Base-by-base conservation (phyloP, 1,139 yeast species). In the Suhomyces maxii region DNA sequence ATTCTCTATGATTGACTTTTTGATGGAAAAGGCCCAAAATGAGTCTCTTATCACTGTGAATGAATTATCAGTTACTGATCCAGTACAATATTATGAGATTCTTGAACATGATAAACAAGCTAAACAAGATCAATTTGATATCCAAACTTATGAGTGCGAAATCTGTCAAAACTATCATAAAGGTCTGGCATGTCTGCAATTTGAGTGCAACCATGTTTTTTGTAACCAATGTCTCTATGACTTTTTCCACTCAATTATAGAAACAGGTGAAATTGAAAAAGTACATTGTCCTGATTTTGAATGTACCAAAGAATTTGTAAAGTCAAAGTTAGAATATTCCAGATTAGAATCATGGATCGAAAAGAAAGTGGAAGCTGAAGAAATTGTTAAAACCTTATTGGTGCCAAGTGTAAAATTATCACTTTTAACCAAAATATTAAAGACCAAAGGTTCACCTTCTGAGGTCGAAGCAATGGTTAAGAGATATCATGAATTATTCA, bases 221-320 rank as follows among this genome's bases (percentile, higher is more conserved):
- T 84, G 90, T 56, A 69, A 68, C 36, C 47, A 50, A 1, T 84
- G 90, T 54, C 61, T 83, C 3, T 50, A 48, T 11, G 77, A 70
- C 8, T 84, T 77, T 55, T 80, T 77, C 51, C 50, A 61, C 0
- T 65, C 75, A 2, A 63, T 71, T 45, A 81, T 84, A 12, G 59
- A 60, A 2, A 65, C 73, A 14, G 89, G 87, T 1, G 79, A 78
- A 33, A 71, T 82, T 3, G 72, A 72, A 12, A 77, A 69, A 44
- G 71, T 84, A 0, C 82, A 81, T 53, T 84, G 90, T 56, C 89
- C 89, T 0, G 74, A 80, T 40, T 78, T 72, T 53, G 71, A 69
- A 33, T 79, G 82, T 53, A 67, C 77, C 2, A 68, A 67, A 47
- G 36, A 51, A 33, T 47, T 58, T 45, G 55, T 60, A 34, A 40